A percentile compares a stretch with the other conserved stretches of the same genome.
Evolutionary conservation across 2,329 filamentous ascomycete species (phyloP).

Genomic region (Aplosporella prunicola): DNA sequence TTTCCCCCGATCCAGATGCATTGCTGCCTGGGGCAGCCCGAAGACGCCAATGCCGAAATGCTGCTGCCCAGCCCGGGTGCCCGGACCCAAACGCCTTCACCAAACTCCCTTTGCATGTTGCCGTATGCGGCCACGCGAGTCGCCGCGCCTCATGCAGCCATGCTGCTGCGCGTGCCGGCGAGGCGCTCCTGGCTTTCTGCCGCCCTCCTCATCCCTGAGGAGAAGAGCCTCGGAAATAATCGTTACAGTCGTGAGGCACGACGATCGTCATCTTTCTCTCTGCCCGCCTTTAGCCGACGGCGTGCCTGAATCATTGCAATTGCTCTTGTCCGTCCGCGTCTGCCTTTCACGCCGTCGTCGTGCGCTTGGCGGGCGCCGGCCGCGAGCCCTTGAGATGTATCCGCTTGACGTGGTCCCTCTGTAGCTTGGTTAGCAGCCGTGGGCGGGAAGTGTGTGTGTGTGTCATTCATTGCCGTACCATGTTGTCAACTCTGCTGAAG

Average conservation of each 20-base stretch:
- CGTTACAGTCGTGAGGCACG: conserved; percentile 10
- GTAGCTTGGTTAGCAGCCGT: conserved; percentile 11
- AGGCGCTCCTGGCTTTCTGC: no score
- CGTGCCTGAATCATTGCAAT: conserved; percentile 3
- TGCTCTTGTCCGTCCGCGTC: not conserved
- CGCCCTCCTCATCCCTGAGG: conserved; percentile 3
- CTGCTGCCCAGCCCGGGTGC: no score
- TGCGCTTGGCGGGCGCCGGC: conserved; percentile 9
- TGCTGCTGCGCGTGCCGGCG: not conserved
- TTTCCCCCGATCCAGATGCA: conserved; percentile 8
- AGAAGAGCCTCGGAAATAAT: no score
- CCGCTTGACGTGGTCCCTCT: conserved; percentile 33
- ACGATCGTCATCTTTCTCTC: conserved; percentile 5
- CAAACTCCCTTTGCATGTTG: no score
- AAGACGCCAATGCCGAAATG: no score
- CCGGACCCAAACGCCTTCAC: no score
- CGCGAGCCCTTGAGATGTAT: conserved; percentile 27
- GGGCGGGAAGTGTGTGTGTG: not conserved
- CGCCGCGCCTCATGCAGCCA: not conserved
- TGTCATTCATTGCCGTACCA: conserved; percentile 34
- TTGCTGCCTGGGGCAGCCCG: conserved; percentile 11
- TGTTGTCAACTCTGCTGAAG: conserved; percentile 54
- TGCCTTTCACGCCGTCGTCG: conserved; percentile 2
- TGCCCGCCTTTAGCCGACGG: conserved; percentile 10
- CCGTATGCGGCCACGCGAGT: no score